phyloP scores from a whole-genome alignment of 2,329 filamentous ascomycete genomes.

The Didymella lethalis region DNA sequence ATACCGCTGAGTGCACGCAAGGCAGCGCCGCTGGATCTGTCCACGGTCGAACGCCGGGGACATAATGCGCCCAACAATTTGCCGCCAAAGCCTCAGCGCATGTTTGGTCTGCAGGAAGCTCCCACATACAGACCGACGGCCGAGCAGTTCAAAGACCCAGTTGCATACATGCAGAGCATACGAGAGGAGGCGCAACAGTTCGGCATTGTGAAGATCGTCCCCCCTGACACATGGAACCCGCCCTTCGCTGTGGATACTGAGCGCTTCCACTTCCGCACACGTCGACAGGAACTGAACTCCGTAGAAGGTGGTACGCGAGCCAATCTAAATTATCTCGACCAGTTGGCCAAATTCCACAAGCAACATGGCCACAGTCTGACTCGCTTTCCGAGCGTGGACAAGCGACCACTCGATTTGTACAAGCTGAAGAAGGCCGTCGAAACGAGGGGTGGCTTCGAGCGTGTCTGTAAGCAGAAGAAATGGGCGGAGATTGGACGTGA shows the following conservation, averaged over 20 bases:
- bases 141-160: slow-evolving; percentile 93
- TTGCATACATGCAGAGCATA: slow-evolving; percentile 94
- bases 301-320: slow-evolving; percentile 99
- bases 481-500: slow-evolving; percentile 99
- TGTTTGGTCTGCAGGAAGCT: slow-evolving; percentile 86
- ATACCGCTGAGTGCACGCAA: slow-evolving; percentile 69
- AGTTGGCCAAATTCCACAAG: slow-evolving; percentile 94
- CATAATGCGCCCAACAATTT: slow-evolving; percentile 80
- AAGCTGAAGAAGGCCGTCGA: slow-evolving; percentile 97
- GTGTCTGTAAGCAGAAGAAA: slow-evolving; percentile 97
- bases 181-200: slow-evolving; percentile 83
- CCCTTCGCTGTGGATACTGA: slow-evolving; percentile 96
- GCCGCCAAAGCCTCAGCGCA: slow-evolving; percentile 76
- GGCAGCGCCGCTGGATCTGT: slow-evolving; percentile 77
- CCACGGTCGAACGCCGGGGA: slow-evolving; percentile 89
- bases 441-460: slow-evolving; percentile 90
- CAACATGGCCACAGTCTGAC: slow-evolving; percentile 95
- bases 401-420: slow-evolving; percentile 94
- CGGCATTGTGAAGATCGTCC: slow-evolving; percentile 95
- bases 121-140: slow-evolving; percentile 89
- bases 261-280: slow-evolving; percentile 96
- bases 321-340: slow-evolving; percentile 95
- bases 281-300: slow-evolving; percentile 95
- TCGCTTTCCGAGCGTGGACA: slow-evolving; percentile 94
- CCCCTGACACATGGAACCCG: slow-evolving; percentile 92